These are phyloP conservation scores for Trebouxia sp. DNA, from an alignment of 139 green algal genomes.

Conservation along the genomic window DNA sequence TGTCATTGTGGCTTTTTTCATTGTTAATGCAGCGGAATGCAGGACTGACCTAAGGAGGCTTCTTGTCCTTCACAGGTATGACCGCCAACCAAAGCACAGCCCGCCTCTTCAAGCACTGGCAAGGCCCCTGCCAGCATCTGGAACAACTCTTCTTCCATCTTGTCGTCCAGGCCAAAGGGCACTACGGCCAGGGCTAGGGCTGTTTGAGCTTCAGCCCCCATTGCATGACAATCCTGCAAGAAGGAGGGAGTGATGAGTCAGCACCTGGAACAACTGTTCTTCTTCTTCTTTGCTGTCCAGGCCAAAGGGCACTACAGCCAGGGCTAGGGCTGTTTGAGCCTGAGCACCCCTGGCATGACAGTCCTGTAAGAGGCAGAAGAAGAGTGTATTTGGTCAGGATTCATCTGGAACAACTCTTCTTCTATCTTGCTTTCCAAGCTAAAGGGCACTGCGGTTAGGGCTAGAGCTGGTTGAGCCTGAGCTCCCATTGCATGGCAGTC, in stretches of 20 bases:
- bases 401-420: slow-evolving; percentile 78
- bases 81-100: slow-evolving; percentile 81
- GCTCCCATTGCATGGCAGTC: slow-evolving; percentile 90
- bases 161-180: slow-evolving; percentile 49
- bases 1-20: too few relatives aligned
- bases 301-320: too few relatives aligned
- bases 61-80: slow-evolving; percentile 84
- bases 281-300: slow-evolving; percentile 41
- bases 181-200: slow-evolving; percentile 81
- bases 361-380: too few relatives aligned
- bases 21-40: too few relatives aligned
- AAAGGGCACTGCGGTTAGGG: slow-evolving; percentile 73
- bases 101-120: slow-evolving; percentile 53
- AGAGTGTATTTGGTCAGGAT: too few relatives aligned
- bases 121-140: slow-evolving; percentile 80
- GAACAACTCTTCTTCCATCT: slow-evolving; percentile 77
- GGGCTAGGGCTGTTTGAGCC: too few relatives aligned
- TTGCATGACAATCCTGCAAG: slow-evolving; percentile 77
- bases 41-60: slow-evolving; percentile 58
- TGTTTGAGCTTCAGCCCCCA: slow-evolving; percentile 74
- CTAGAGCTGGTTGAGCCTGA: slow-evolving; percentile 69
- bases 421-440: slow-evolving; percentile 61
- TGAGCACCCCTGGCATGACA: too few relatives aligned
- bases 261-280: too few relatives aligned
- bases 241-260: not conserved